phyloP scores from a whole-genome alignment of 192 early-diverging fungal genomes.

The Piromyces sp. region DNA sequence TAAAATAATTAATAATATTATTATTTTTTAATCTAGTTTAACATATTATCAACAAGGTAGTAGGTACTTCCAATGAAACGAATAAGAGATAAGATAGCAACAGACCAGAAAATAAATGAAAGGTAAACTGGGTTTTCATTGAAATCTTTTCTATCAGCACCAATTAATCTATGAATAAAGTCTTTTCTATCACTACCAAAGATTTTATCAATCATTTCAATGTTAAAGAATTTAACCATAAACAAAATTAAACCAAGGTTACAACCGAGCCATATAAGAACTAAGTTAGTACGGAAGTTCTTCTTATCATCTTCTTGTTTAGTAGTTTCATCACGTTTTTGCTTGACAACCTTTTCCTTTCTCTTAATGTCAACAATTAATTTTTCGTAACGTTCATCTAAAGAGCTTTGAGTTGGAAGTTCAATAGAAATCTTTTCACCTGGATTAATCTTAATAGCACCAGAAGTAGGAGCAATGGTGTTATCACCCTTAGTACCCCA shows the following conservation, averaged over 20 bases:
- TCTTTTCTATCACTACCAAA: too few relatives aligned
- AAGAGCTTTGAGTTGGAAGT: neutral
- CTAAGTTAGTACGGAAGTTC: constrained; percentile 25
- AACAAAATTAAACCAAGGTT: constrained; percentile 16
- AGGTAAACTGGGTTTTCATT: neutral
- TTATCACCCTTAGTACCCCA: constrained; percentile 39
- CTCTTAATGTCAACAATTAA: neutral
- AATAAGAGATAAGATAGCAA: constrained; percentile 47
- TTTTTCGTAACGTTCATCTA: neutral
- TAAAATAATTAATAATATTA: too few relatives aligned
- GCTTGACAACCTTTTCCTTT: neutral
- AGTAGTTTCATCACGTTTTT: neutral
- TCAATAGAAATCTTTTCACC: neutral
- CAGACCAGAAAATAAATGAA: constrained; percentile 74
- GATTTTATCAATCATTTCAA: too few relatives aligned
- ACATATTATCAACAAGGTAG: constrained; percentile 47
- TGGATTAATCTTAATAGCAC: neutral
- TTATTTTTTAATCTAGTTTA: constrained; percentile 37
- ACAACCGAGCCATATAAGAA: constrained; percentile 22
- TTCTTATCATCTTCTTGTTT: constrained; percentile 19
- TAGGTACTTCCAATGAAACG: constrained; percentile 55
- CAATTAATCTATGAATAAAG: too few relatives aligned
- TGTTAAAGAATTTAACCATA: neutral
- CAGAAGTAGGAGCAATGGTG: neutral
- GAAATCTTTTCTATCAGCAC: too few relatives aligned